phyloP scores from a whole-genome alignment of 208 protist genomes.

The Acanthamoeba healyi region DNA sequence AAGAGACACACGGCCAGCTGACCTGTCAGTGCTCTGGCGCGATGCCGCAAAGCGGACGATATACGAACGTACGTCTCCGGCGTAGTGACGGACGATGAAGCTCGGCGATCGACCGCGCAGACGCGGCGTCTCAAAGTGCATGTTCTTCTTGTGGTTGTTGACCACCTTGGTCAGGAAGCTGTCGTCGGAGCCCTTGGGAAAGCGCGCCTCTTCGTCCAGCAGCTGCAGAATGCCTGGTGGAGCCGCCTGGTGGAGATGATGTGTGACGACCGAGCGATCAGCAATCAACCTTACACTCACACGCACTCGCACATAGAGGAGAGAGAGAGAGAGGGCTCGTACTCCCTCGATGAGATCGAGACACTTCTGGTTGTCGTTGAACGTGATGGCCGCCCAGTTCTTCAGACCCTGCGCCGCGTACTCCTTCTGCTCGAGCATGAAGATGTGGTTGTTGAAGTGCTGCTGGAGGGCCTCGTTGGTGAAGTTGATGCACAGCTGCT shows the following conservation, averaged over 20 bases:
- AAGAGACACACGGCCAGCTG: no score
- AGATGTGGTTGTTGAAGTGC: constrained; percentile 91
- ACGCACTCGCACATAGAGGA: no score
- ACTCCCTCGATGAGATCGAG: constrained; percentile 80
- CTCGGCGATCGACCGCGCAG: constrained; percentile 72
- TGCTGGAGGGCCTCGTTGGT: constrained; percentile 91
- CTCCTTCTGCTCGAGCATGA: constrained; percentile 88
- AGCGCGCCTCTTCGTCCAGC: constrained; percentile 86
- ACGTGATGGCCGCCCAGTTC: constrained; percentile 85
- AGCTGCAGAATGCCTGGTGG: constrained; percentile 81
- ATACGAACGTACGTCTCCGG: no score
- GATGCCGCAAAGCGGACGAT: no score
- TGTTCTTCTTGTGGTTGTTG: constrained; percentile 74
- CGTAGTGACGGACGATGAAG: constrained; percentile 89
- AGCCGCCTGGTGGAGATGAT: neutral
- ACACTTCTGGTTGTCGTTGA: constrained; percentile 80
- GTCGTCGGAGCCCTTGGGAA: constrained; percentile 80
- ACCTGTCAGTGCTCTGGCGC: no score
- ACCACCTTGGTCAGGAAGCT: constrained; percentile 83
- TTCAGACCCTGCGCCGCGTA: constrained; percentile 81
- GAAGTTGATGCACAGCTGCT: constrained; percentile 92
- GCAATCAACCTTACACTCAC: no score
- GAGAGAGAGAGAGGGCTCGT: neutral
- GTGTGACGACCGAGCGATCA: no score
- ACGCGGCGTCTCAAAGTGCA: neutral